Evolutionary conservation across 176 grass and related monocot species (phyloP).

Genomic region (Echinochloa phyllopogon): DNA sequence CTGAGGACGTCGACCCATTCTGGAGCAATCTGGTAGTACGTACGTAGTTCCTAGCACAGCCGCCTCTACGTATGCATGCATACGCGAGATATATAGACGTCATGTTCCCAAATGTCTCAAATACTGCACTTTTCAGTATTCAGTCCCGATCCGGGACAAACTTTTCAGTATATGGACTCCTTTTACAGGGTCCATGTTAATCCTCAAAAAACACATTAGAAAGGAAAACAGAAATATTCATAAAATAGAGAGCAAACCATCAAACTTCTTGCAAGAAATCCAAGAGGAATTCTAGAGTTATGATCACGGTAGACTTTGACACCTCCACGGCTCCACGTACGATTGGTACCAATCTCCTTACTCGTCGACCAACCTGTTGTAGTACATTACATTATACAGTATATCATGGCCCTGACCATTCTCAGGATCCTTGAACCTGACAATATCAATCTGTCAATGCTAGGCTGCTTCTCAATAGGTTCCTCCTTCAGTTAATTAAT

Average conservation of each 20-base stretch:
- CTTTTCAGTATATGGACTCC: too few relatives aligned
- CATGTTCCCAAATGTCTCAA: background rate
- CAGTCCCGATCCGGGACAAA: background rate
- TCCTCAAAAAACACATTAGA: too few relatives aligned
- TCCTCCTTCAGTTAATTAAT: too few relatives aligned
- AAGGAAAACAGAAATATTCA: too few relatives aligned
- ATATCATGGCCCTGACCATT: too few relatives aligned
- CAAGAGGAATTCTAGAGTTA: background rate
- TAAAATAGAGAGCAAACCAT: too few relatives aligned
- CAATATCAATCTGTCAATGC: background rate
- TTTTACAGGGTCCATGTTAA: too few relatives aligned
- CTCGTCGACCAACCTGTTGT: background rate
- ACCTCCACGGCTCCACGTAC: background rate
- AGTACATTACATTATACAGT: too few relatives aligned
- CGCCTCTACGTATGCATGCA: background rate
- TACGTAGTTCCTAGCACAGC: background rate
- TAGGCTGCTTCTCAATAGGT: background rate
- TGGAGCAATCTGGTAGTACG: background rate
- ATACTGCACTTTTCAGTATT: background rate
- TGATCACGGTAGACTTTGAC: background rate
- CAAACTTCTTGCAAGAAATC: background rate
- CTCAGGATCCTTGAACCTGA: conserved; percentile 3
- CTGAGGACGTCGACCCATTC: background rate
- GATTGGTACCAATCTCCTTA: background rate
- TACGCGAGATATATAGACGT: background rate